phyloP scores from a whole-genome alignment of 306 rosid species.

The Fragaria iinumae region DNA sequence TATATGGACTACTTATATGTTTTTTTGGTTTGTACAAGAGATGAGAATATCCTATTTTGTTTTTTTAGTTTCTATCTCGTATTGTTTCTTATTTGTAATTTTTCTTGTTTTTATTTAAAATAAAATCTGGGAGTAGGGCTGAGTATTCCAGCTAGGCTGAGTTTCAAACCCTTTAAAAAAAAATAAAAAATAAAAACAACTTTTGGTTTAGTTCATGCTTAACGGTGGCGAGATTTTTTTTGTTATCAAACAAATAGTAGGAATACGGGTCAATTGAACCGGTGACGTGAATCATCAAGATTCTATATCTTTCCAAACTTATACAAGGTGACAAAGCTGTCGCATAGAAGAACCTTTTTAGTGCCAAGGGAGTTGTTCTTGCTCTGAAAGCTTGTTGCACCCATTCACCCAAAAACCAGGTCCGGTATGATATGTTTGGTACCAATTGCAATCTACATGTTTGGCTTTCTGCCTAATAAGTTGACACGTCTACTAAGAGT shows the following conservation, averaged over 20 bases:
- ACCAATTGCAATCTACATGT: not conserved
- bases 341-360: not conserved
- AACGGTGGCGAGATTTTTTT: not conserved
- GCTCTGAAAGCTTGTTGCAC: not conserved
- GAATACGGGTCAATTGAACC: no score
- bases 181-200: no score
- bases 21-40: no score
- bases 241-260: not conserved
- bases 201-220: no score
- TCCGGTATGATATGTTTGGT: not conserved
- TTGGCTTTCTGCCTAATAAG: not conserved
- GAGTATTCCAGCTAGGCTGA: no score
- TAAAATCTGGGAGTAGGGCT: no score
- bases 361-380: not conserved
- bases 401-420: not conserved
- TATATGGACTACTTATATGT: no score
- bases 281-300: not conserved
- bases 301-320: not conserved
- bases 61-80: no score
- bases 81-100: no score
- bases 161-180: no score
- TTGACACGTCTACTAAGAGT: not conserved
- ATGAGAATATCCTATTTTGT: no score
- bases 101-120: no score
- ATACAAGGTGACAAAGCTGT: not conserved